phyloP scores from a whole-genome alignment of 768 basidiomycete genomes.

The Mycena crocata region DNA sequence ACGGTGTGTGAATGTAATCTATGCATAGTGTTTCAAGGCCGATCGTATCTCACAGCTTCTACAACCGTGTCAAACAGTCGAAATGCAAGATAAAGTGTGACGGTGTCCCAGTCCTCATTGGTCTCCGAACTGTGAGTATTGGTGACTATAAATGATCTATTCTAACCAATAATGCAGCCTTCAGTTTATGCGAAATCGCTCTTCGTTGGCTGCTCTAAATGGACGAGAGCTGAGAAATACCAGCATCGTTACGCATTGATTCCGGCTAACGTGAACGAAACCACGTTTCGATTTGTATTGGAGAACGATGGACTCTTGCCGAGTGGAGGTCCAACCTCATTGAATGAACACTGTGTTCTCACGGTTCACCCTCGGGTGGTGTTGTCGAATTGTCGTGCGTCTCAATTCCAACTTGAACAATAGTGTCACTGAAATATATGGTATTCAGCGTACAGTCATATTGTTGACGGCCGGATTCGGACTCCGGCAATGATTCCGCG shows the following conservation, averaged over 20 bases:
- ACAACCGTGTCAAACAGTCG: not conserved
- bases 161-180: not conserved
- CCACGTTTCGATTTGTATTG: not conserved
- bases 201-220: slow-evolving; percentile 21
- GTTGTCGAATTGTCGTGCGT: slow-evolving; percentile 15
- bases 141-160: not conserved
- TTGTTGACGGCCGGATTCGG: not conserved
- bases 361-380: slow-evolving; percentile 9
- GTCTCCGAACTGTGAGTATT: not conserved
- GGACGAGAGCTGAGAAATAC: not conserved
- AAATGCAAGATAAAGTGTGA: slow-evolving; percentile 20
- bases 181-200: not conserved
- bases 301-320: not conserved
- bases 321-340: not conserved
- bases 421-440: not conserved
- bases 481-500: not conserved
- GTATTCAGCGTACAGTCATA: not conserved
- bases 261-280: not conserved
- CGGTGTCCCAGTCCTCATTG: slow-evolving; percentile 2
- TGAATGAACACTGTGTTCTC: slow-evolving; percentile 10
- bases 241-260: slow-evolving; percentile 3
- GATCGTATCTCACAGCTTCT: slow-evolving; percentile 8
- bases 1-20: not conserved
- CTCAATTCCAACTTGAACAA: not conserved
- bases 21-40: not conserved